Evolutionary conservation across 2,329 filamentous ascomycete species (phyloP).

Genomic region (Elsinoe batatas): DNA sequence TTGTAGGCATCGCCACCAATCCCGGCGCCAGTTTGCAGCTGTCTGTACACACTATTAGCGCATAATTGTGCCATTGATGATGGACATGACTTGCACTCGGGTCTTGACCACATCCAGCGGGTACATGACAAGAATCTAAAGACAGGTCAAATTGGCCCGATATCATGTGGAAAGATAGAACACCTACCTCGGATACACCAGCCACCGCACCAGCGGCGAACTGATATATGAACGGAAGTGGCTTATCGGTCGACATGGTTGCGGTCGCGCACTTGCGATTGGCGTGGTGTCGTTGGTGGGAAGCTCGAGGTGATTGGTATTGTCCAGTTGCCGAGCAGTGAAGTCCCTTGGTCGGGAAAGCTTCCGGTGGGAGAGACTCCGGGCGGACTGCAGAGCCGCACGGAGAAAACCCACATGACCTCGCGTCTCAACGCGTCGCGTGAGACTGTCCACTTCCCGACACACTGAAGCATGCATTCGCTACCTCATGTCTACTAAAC

Average conservation of each 20-base stretch:
- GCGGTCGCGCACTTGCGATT: not conserved
- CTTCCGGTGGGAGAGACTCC: not conserved
- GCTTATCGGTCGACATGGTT: slow-evolving; percentile 50
- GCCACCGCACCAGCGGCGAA: slow-evolving; percentile 95
- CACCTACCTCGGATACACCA: slow-evolving; percentile 86
- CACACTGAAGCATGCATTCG: not conserved
- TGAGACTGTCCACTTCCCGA: too few relatives aligned
- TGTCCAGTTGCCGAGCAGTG: not conserved
- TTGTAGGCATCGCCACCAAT: slow-evolving; percentile 77
- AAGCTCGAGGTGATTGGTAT: too few relatives aligned
- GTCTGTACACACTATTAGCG: slow-evolving; percentile 44
- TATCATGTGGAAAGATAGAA: not conserved
- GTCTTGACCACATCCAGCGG: slow-evolving; percentile 98
- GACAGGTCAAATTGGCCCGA: not conserved
- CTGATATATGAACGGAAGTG: slow-evolving; percentile 87
- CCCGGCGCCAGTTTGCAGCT: slow-evolving; percentile 66
- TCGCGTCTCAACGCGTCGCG: not conserved
- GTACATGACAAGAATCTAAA: slow-evolving; percentile 57
- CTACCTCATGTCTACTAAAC: slow-evolving; percentile 34
- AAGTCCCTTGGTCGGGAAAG: not conserved
- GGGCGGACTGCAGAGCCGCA: not conserved
- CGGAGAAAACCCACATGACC: not conserved
- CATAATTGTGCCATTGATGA: not conserved
- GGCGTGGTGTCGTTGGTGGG: not conserved
- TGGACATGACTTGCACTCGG: slow-evolving; percentile 60